Evolutionary conservation across 192 early-diverging fungal species (phyloP).

Genomic region (Chytriomyces sp.): DNA sequence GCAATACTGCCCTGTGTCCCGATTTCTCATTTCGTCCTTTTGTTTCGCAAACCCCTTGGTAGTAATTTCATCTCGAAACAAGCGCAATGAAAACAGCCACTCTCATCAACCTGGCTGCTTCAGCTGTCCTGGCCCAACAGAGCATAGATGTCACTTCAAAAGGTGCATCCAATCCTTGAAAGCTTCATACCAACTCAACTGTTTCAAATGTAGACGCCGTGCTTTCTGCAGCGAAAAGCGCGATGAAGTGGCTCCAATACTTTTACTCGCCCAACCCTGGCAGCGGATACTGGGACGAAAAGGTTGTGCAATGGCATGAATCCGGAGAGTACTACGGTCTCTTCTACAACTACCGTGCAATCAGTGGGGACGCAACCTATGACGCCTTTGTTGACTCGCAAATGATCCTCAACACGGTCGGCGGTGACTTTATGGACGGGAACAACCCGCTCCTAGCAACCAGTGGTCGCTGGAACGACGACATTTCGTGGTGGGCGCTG

Average conservation of each 20-base stretch:
- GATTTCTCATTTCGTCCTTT: too few species aligned
- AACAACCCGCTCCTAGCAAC: conserved; percentile 6
- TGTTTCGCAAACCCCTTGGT: not conserved
- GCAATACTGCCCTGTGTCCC: too few species aligned
- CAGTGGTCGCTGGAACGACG: conserved; percentile 51
- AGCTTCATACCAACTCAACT: not conserved
- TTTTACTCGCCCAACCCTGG: not conserved
- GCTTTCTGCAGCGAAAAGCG: conserved; percentile 7
- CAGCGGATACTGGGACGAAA: conserved; percentile 7
- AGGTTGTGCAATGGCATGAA: conserved; percentile 31
- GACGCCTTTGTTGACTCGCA: not conserved
- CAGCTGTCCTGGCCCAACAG: not conserved
- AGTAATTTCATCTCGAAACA: not conserved
- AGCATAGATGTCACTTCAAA: not conserved
- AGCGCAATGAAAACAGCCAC: not conserved
- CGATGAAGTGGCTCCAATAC: not conserved
- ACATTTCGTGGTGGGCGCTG: conserved; percentile 52
- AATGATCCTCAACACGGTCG: not conserved
- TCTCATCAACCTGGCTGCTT: not conserved
- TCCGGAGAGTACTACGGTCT: conserved; percentile 14
- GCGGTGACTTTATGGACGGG: conserved; percentile 6
- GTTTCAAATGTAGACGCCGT: not conserved
- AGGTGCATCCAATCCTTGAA: not conserved
- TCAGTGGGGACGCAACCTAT: not conserved
- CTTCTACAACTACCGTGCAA: conserved; percentile 6